A percentile compares a stretch with the other conserved stretches of the same genome.
Evolutionary conservation across 164 flowering plant genomes (phyloP).

Genomic region (Vitis cinerea): DNA sequence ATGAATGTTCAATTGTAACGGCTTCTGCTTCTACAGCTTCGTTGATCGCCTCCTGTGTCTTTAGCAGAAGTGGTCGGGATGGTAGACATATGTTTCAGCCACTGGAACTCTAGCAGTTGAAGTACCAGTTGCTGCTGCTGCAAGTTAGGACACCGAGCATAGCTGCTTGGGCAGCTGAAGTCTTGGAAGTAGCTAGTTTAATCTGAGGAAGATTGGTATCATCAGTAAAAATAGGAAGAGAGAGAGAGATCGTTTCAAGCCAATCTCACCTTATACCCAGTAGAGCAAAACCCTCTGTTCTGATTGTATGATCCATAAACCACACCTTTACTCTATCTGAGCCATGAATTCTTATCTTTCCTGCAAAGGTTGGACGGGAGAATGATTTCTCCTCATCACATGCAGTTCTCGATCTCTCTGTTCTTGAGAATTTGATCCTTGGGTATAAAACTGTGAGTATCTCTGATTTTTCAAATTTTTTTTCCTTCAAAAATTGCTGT

Average conservation of each 20-base stretch:
- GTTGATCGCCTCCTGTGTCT: constrained; percentile 5
- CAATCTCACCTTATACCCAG: constrained; percentile 8
- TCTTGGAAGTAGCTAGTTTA: neutral
- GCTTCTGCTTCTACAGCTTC: constrained; percentile 15
- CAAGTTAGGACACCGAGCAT: neutral
- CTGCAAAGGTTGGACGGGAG: constrained; percentile 16
- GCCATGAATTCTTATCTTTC: constrained; percentile 22
- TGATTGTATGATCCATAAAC: constrained; percentile 5
- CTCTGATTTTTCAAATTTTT: neutral
- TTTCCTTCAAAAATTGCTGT: neutral
- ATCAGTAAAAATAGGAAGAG: neutral
- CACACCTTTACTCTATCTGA: constrained; percentile 7
- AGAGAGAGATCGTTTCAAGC: neutral
- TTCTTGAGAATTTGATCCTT: constrained; percentile 6
- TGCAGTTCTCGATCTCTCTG: constrained; percentile 12
- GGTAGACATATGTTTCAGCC: neutral
- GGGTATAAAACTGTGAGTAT: constrained; percentile 14
- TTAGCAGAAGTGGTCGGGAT: neutral
- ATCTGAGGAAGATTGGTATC: neutral
- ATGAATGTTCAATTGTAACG: constrained; percentile 16
- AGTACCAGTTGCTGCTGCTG: neutral
- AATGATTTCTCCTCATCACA: constrained; percentile 14
- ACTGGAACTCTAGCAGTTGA: constrained; percentile 2
- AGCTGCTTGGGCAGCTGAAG: neutral
- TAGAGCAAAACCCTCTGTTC: constrained; percentile 14